Conservation (phyloP, 257 asterid genomes). For the Nyctanthes arbortristis region DNA sequence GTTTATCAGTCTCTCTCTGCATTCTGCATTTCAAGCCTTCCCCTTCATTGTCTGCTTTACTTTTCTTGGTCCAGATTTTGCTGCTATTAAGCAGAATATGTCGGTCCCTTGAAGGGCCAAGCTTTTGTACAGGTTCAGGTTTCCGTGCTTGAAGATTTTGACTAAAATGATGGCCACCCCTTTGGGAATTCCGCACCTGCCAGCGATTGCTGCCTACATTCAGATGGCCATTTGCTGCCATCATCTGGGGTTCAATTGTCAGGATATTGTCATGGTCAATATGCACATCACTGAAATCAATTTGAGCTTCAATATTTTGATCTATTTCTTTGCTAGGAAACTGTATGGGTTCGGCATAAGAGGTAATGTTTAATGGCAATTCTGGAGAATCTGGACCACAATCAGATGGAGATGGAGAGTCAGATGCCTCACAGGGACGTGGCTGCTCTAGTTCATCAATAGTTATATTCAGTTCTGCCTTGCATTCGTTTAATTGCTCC, state of each 20-base stretch:
- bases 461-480: slow-evolving; percentile 30
- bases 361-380: slow-evolving; percentile 30
- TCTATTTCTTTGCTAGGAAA: slow-evolving; percentile 44
- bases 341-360: slow-evolving; percentile 35
- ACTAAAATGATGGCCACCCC: slow-evolving; percentile 43
- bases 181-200: slow-evolving; percentile 62
- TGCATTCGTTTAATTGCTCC: slow-evolving; percentile 44
- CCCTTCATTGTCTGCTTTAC: slow-evolving; percentile 44
- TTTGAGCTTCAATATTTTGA: slow-evolving; percentile 41
- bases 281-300: slow-evolving; percentile 35
- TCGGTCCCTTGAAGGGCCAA: slow-evolving; percentile 45
- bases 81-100: slow-evolving; percentile 33
- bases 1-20: slow-evolving; percentile 37
- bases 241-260: slow-evolving; percentile 38
- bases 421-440: slow-evolving; percentile 45
- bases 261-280: slow-evolving; percentile 37
- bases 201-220: slow-evolving; percentile 35
- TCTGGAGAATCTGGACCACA: slow-evolving; percentile 40
- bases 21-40: slow-evolving; percentile 32
- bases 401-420: slow-evolving; percentile 43
- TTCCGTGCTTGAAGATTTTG: slow-evolving; percentile 49
- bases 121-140: slow-evolving; percentile 55
- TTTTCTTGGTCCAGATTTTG: slow-evolving; percentile 81
- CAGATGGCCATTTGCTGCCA: slow-evolving; percentile 34
- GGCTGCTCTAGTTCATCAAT: slow-evolving; percentile 45